phyloP scores from a whole-genome alignment of 2,329 filamentous ascomycete genomes.

The Stenocarpella maydis region DNA sequence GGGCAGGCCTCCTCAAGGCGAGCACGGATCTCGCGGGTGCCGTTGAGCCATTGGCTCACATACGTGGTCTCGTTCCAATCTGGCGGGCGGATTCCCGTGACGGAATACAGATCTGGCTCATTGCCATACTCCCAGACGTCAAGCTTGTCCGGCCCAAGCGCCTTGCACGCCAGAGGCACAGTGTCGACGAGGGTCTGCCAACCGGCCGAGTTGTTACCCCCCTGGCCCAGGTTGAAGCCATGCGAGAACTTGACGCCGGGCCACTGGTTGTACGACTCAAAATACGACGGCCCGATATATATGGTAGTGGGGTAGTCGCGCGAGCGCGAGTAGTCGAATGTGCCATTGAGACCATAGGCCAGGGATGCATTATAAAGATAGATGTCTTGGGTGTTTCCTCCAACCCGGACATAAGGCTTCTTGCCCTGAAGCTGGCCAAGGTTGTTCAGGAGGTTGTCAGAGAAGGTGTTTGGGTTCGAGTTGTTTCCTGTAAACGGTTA shows the following conservation, averaged over 20 bases:
- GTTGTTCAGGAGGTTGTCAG: constrained; percentile 66
- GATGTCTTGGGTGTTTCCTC: constrained; percentile 74
- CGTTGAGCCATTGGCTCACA: constrained; percentile 65
- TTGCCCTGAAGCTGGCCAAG: constrained; percentile 60
- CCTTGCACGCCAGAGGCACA: constrained; percentile 64
- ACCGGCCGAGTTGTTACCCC: constrained; percentile 58
- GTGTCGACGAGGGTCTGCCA: constrained; percentile 62
- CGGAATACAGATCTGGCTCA: constrained; percentile 67
- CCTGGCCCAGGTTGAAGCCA: constrained; percentile 67
- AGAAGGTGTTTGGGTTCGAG: constrained; percentile 65
- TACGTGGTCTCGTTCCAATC: constrained; percentile 64
- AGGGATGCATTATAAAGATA: constrained; percentile 66
- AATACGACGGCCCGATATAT: constrained; percentile 67
- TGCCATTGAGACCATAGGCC: constrained; percentile 59
- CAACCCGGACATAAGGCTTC: constrained; percentile 68
- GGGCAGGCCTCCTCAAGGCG: constrained; percentile 59
- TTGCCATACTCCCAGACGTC: constrained; percentile 71
- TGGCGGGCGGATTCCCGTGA: constrained; percentile 61
- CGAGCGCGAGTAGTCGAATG: constrained; percentile 57
- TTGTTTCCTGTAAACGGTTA: constrained; percentile 60
- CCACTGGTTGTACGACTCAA: constrained; percentile 69
- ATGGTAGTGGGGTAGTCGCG: constrained; percentile 68
- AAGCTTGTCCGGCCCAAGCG: constrained; percentile 58
- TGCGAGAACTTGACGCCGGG: constrained; percentile 64
- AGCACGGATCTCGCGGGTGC: constrained; percentile 56